A percentile compares a stretch with the other conserved stretches of the same genome.
These are phyloP conservation scores for Beauveria sp. DNA, from an alignment of 2,329 filamentous ascomycete species.

Conservation along the genomic window DNA sequence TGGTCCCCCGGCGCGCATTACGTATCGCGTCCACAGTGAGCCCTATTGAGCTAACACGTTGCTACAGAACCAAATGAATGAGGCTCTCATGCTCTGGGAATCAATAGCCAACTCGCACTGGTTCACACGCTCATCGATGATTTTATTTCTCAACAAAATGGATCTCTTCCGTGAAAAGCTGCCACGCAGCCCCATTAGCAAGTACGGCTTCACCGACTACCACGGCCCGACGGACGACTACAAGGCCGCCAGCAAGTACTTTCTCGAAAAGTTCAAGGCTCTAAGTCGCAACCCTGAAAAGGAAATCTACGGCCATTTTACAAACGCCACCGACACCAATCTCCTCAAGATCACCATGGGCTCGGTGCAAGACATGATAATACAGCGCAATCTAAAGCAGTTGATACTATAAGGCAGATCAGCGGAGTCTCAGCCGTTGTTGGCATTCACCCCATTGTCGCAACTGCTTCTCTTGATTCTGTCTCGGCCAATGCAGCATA, in stretches of 20 bases:
- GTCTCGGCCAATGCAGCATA: not conserved
- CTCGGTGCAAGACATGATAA: conserved; percentile 81
- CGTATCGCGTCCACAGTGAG: not conserved
- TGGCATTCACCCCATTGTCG: not conserved
- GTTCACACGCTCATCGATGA: conserved; percentile 75
- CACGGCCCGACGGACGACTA: conserved; percentile 62
- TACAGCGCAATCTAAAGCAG: conserved; percentile 74
- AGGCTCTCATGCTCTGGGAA: conserved; percentile 80
- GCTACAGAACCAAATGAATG: conserved; percentile 78
- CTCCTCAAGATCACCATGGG: conserved; percentile 80
- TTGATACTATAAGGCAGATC: conserved; percentile 51
- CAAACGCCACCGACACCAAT: conserved; percentile 60
- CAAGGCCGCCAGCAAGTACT: conserved; percentile 71
- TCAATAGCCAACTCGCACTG: conserved; percentile 80
- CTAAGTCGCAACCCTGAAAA: conserved; percentile 63
- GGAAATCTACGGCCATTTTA: conserved; percentile 56
- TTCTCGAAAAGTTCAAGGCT: conserved; percentile 71
- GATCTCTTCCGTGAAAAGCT: conserved; percentile 78
- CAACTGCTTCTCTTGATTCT: not conserved
- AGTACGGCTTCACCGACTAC: conserved; percentile 73
- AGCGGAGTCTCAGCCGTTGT: not conserved
- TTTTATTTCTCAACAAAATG: conserved; percentile 83
- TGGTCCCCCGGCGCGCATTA: not conserved
- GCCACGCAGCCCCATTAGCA: conserved; percentile 59
- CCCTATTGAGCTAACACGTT: conserved; percentile 13